Evolutionary conservation across 2,329 filamentous ascomycete genomes (phyloP), one percentile per base, ranked within the genome.

Genomic region (Elsinoe ampelina): DNA sequence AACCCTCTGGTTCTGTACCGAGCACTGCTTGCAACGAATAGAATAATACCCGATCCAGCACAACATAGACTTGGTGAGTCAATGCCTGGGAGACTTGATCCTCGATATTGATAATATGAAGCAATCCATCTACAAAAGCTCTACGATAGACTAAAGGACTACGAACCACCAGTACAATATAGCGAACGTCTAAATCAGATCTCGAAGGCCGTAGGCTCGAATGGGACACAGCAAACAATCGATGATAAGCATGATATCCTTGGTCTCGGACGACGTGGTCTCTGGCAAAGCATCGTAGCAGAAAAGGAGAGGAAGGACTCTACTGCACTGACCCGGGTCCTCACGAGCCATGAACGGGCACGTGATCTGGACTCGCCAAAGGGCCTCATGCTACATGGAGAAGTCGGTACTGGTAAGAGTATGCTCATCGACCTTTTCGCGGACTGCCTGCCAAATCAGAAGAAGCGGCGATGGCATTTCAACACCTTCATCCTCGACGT

Each of bases 371-470:
- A 87, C 63, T 89, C 85, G 0, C 88, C 88, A 0, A 81, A 78
- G 62, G 88, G 88, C 0, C 72, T 93, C 13, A 84, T 92, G 66
- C 76, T 93, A 0, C 88, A 89, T 22, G 87, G 88, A 5, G 87
- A 90, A 66, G 88, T 93, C 1, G 88, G 88, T 10, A 89, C 86
- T 0, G 87, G 88, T 12, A 93, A 93, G 68, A 87, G 83, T 4
- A 90, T 93, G 86, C 78, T 93, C n/a, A 77, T 91, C 12, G 87
- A 92, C 64, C 73, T 93, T 0, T 81, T 93, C n/a, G 86, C 86
- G 12, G 84, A 89, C 54, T 86, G 85, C 52, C 71, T 93, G 3
- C 88, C 88, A 1, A 89, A 82, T 13, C 74, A 77, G 43, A 84
- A 83, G 64, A 92, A 92, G 73, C 77, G 79, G 63, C 76, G 87